These are phyloP conservation scores for Zasmidium cellare DNA, from an alignment of 2,329 filamentous ascomycete genomes.

Conservation along the genomic window DNA sequence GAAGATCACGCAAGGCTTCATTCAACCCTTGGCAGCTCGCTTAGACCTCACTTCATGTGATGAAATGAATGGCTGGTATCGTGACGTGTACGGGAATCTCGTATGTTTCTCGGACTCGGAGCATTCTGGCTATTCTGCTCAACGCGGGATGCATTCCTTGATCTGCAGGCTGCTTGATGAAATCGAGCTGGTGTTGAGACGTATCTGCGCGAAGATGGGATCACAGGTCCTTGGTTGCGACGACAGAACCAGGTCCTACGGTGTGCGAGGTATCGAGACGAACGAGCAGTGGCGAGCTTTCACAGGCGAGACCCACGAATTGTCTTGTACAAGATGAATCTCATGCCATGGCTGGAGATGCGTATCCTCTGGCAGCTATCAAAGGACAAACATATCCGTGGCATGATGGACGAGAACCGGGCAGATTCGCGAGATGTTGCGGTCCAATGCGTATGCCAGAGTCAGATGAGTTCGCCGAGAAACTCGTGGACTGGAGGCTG, in stretches of 20 bases:
- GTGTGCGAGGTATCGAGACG: constrained; percentile 57
- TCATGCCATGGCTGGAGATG: constrained; percentile 57
- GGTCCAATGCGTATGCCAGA: constrained; percentile 49
- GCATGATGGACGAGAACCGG: constrained; percentile 52
- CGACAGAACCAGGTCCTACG: constrained; percentile 44
- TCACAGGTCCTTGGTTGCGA: constrained; percentile 53
- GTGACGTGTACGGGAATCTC: too few species aligned
- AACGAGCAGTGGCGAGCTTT: constrained; percentile 50
- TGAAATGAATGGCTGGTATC: too few species aligned
- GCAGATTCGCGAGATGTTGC: constrained; percentile 46
- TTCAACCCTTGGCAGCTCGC: too few species aligned
- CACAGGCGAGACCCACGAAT: constrained; percentile 52
- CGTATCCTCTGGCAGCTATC: constrained; percentile 55
- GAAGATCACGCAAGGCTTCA: too few species aligned
- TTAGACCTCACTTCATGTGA: too few species aligned
- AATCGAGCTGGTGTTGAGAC: too few species aligned
- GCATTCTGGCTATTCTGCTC: too few species aligned
- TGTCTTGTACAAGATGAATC: constrained; percentile 57
- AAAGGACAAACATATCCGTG: too few species aligned
- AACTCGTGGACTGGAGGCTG: constrained; percentile 56
- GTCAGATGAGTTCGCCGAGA: constrained; percentile 42
- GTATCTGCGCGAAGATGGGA: constrained; percentile 53
- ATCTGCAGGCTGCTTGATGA: too few species aligned
- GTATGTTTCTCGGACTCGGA: too few species aligned
- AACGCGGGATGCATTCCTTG: too few species aligned